phyloP scores from a whole-genome alignment of 768 basidiomycete genomes.

The Coprinopsis cinerea region DNA sequence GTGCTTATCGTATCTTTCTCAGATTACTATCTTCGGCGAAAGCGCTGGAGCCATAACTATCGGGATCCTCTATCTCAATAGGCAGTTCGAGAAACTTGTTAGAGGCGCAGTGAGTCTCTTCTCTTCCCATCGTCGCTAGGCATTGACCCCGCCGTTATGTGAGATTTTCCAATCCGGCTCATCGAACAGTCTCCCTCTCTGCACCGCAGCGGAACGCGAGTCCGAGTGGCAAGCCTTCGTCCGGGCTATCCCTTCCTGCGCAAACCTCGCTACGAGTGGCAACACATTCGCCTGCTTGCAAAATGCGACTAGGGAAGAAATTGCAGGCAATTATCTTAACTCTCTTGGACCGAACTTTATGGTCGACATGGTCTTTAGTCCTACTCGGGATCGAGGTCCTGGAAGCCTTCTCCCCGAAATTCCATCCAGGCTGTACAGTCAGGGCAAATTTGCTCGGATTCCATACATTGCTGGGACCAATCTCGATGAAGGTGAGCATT shows the following conservation, averaged over 20 bases:
- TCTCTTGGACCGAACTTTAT: neutral
- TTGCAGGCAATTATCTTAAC: conserved; percentile 15
- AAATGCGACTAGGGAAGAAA: conserved; percentile 19
- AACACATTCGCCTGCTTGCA: conserved; percentile 32
- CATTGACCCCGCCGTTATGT: neutral
- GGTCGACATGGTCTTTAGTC: conserved; percentile 24
- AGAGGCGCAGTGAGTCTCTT: conserved; percentile 23
- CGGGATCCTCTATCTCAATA: conserved; percentile 32
- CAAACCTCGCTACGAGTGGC: conserved; percentile 16
- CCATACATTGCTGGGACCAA: conserved; percentile 42
- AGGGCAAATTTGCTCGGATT: conserved; percentile 24
- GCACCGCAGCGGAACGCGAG: conserved; percentile 21
- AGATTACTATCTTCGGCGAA: conserved; percentile 51
- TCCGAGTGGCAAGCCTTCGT: conserved; percentile 36
- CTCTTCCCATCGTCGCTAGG: neutral
- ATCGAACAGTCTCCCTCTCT: neutral
- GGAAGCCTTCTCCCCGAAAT: conserved; percentile 33
- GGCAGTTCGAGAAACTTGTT: conserved; percentile 26
- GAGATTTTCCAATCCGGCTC: neutral
- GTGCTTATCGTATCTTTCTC: neutral
- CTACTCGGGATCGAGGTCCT: conserved; percentile 34
- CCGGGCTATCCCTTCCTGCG: conserved; percentile 28
- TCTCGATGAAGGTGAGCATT: conserved; percentile 38
- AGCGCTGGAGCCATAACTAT: conserved; percentile 48
- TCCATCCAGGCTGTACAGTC: conserved; percentile 27